Percentiles rank a stretch among this genome's conserved stretches.
Conservation (phyloP, 140 eudicot species). For the Bidens hawaiensis region DNA sequence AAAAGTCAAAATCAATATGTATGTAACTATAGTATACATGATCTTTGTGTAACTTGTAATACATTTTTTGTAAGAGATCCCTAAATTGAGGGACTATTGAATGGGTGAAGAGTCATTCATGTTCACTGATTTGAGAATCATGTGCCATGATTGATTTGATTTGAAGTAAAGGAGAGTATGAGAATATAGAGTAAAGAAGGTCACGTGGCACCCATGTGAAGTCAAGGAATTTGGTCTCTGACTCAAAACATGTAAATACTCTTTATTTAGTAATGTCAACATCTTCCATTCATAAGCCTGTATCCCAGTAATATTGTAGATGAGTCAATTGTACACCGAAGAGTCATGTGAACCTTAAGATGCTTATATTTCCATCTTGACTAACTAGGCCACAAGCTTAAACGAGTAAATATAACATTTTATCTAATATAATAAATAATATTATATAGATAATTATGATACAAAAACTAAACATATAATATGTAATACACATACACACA, state of each 20-base stretch:
- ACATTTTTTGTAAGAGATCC: conserved; percentile 8
- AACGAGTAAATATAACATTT: too few relatives aligned
- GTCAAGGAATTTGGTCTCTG: conserved; percentile 17
- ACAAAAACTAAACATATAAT: too few relatives aligned
- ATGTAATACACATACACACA: too few relatives aligned
- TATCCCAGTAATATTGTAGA: too few relatives aligned
- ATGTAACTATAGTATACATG: background rate
- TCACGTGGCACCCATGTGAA: conserved; percentile 40
- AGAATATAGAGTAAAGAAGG: conserved; percentile 17
- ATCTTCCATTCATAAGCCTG: conserved; percentile 20
- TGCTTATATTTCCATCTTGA: too few relatives aligned
- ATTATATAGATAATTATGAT: too few relatives aligned
- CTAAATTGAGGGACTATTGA: conserved; percentile 1
- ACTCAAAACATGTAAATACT: conserved; percentile 2
- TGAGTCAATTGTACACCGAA: too few relatives aligned
- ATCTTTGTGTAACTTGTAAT: background rate
- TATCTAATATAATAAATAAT: too few relatives aligned
- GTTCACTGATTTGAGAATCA: conserved; percentile 30
- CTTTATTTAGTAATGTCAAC: conserved; percentile 18
- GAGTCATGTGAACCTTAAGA: too few relatives aligned
- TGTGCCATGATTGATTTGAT: conserved; percentile 30
- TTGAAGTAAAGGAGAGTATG: conserved; percentile 11
- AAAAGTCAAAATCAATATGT: background rate
- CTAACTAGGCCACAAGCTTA: too few relatives aligned
- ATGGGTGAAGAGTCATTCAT: conserved; percentile 24